Conservation (phyloP, 371 early-diverging fungal genomes). For the Chytridiales sp. region DNA sequence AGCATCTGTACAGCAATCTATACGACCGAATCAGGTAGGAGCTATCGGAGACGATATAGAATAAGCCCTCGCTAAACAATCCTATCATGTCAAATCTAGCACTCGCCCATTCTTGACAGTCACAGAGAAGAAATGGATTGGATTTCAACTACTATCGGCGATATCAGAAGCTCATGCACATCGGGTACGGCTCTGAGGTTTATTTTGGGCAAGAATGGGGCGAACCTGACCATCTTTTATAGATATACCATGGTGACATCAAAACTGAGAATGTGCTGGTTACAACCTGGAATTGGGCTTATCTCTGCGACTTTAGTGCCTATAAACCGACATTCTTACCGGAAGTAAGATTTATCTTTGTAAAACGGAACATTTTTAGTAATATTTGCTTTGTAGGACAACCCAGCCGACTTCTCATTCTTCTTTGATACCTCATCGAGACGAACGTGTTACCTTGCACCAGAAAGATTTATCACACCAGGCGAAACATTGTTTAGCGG, state of each 20-base stretch:
- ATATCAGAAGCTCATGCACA: slow-evolving; percentile 75
- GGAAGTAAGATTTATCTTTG: slow-evolving; percentile 53
- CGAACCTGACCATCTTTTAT: slow-evolving; percentile 4
- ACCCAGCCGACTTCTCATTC: slow-evolving; percentile 92
- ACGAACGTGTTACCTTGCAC: slow-evolving; percentile 91
- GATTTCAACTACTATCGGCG: slow-evolving; percentile 80
- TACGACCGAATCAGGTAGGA: slow-evolving; percentile 91
- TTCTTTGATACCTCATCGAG: slow-evolving; percentile 89
- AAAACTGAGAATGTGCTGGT: slow-evolving; percentile 88
- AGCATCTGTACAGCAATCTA: slow-evolving; percentile 81
- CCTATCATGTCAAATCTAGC: slow-evolving; percentile 41
- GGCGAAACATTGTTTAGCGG: slow-evolving; percentile 35
- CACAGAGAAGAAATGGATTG: slow-evolving; percentile 91
- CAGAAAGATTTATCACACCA: slow-evolving; percentile 76
- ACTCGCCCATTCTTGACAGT: slow-evolving; percentile 87
- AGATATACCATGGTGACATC: slow-evolving; percentile 86
- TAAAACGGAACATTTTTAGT: not conserved
- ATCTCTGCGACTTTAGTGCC: slow-evolving; percentile 82
- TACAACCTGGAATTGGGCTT: slow-evolving; percentile 93
- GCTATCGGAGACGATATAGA: not conserved
- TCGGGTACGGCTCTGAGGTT: slow-evolving; percentile 39
- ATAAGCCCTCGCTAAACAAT: not conserved
- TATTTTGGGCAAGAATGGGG: not conserved
- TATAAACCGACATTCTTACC: slow-evolving; percentile 91
- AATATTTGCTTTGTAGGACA: slow-evolving; percentile 57